phyloP scores from a whole-genome alignment of 305 asterid genomes.

The Solanum hybrid region DNA sequence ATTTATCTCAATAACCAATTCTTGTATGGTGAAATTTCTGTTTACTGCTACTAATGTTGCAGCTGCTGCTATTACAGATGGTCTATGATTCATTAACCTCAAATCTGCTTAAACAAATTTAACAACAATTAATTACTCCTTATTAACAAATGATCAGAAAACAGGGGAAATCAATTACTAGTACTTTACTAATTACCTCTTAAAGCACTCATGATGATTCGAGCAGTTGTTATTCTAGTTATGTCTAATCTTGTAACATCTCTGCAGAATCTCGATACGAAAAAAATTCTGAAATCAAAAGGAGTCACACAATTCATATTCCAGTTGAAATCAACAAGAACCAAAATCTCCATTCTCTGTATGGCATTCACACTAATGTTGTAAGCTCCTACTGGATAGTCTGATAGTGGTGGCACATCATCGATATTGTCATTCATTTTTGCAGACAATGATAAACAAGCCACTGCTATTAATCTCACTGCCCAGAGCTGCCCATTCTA shows the following conservation, averaged over 20 bases:
- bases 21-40: constrained; percentile 25
- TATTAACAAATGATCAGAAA: neutral
- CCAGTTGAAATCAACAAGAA: constrained; percentile 54
- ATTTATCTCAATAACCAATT: constrained; percentile 26
- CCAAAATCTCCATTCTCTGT: constrained; percentile 46
- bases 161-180: neutral
- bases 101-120: constrained; percentile 28
- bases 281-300: constrained; percentile 30
- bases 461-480: constrained; percentile 34
- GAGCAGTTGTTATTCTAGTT: neutral
- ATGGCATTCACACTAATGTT: constrained; percentile 17
- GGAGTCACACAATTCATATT: constrained; percentile 43
- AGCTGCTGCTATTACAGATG: constrained; percentile 65
- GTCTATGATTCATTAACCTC: constrained; percentile 27
- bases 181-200: neutral
- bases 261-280: constrained; percentile 24
- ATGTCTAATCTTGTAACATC: neutral
- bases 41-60: constrained; percentile 52
- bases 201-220: neutral
- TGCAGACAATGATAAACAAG: constrained; percentile 59
- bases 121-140: neutral
- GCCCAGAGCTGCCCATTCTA: constrained; percentile 38
- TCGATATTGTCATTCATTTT: constrained; percentile 44
- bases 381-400: constrained; percentile 24
- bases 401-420: constrained; percentile 27